phyloP scores from a whole-genome alignment of 2,329 filamentous ascomycete genomes.

The Pseudogymnoascus sp. region DNA sequence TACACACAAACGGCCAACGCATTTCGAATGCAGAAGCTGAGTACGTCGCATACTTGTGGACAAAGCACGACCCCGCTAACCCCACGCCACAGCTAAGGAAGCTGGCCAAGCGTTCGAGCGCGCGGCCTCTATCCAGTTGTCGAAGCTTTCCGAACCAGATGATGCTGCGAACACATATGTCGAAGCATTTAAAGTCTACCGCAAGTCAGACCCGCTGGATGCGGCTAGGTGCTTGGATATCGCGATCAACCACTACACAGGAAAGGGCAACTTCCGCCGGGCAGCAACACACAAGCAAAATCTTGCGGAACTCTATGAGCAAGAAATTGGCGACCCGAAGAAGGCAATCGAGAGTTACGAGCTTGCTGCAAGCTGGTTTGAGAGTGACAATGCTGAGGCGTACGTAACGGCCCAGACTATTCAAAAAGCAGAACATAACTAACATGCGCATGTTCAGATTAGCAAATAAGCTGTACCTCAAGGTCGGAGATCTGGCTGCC shows the following conservation, averaged over 20 bases:
- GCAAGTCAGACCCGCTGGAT: constrained; percentile 74
- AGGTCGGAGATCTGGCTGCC: constrained; percentile 81
- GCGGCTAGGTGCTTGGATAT: constrained; percentile 72
- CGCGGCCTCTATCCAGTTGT: constrained; percentile 72
- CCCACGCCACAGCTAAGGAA: constrained; percentile 47
- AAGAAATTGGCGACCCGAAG: constrained; percentile 70
- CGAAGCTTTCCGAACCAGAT: constrained; percentile 81
- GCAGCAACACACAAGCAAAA: constrained; percentile 89
- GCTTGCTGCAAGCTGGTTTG: constrained; percentile 80
- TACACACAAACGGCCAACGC: constrained; percentile 87
- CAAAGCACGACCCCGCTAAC: neutral
- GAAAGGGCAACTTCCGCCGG: constrained; percentile 82
- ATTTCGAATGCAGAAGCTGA: constrained; percentile 79
- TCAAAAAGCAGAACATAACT: constrained; percentile 4
- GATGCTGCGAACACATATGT: constrained; percentile 83
- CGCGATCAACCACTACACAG: constrained; percentile 78
- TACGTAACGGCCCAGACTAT: constrained; percentile 38
- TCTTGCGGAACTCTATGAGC: constrained; percentile 78
- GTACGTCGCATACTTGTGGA: constrained; percentile 39
- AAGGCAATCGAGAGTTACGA: constrained; percentile 78
- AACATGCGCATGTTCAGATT: constrained; percentile 44
- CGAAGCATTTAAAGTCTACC: constrained; percentile 93
- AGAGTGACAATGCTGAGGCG: constrained; percentile 77
- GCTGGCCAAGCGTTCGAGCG: constrained; percentile 81
- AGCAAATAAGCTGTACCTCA: constrained; percentile 89